A percentile compares a stretch with the other conserved stretches of the same genome.
These are phyloP conservation scores for Cyberlindnera saturnus DNA, from an alignment of 805 yeast genomes.

Conservation along the genomic window DNA sequence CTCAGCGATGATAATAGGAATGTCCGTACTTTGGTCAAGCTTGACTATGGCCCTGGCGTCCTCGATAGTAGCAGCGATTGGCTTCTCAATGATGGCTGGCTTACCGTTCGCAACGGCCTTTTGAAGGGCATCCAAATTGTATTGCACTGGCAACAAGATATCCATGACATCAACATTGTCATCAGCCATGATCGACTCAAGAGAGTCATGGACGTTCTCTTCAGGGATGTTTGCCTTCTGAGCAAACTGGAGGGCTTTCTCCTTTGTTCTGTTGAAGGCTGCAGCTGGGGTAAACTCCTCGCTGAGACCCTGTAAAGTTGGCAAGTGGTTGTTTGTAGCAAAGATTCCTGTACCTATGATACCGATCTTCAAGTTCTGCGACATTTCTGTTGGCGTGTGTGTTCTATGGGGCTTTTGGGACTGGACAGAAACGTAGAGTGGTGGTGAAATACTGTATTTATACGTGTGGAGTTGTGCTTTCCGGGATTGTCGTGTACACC, in stretches of 20 bases:
- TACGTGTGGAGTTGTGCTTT: too few species aligned
- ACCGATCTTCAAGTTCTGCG: constrained; percentile 12
- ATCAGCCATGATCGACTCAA: constrained; percentile 46
- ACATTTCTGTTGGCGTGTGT: background rate
- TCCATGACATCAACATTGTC: constrained; percentile 72
- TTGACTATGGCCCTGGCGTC: constrained; percentile 80
- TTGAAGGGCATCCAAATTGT: constrained; percentile 61
- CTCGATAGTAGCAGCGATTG: constrained; percentile 78
- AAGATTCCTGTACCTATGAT: constrained; percentile 82
- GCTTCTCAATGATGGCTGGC: constrained; percentile 83
- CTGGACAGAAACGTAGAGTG: background rate
- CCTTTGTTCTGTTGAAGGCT: constrained; percentile 75
- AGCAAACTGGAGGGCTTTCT: constrained; percentile 82
- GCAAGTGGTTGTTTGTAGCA: constrained; percentile 80
- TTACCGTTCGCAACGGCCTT: constrained; percentile 68
- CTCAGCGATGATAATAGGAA: constrained; percentile 76
- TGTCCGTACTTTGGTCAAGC: constrained; percentile 50
- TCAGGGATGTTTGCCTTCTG: constrained; percentile 45
- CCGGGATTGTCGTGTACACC: too few species aligned
- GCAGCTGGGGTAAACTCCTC: constrained; percentile 53
- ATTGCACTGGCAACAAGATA: constrained; percentile 85
- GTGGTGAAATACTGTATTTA: too few species aligned
- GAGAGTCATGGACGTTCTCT: constrained; percentile 28
- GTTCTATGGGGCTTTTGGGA: background rate
- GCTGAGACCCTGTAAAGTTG: constrained; percentile 51